Percentiles rank a stretch among this genome's conserved stretches.
Conservation (phyloP, 371 early-diverging fungal species). For the Mortierella sp. region DNA sequence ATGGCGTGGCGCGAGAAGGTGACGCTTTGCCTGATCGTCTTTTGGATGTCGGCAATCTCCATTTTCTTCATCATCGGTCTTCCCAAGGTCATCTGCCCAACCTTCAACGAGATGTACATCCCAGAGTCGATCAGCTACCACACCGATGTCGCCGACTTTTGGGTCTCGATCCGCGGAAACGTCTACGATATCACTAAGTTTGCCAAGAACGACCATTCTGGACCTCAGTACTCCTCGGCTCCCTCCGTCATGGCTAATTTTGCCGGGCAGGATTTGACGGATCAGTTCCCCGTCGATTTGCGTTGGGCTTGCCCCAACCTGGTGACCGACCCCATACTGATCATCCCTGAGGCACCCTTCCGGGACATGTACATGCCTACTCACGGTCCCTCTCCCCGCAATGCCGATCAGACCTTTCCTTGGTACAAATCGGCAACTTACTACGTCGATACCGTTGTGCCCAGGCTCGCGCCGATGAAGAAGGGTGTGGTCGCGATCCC, state of each 20-base stretch:
- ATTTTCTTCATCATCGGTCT: constrained; percentile 93
- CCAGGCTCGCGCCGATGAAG: constrained; percentile 57
- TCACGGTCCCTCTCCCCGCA: constrained; percentile 29
- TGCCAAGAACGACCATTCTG: constrained; percentile 62
- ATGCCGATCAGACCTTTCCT: constrained; percentile 19
- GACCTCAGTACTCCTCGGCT: constrained; percentile 43
- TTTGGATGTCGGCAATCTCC: constrained; percentile 80
- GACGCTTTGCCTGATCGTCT: constrained; percentile 77
- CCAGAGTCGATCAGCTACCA: constrained; percentile 58
- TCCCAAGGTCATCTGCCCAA: constrained; percentile 88
- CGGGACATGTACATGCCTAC: constrained; percentile 19
- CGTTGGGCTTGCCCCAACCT: constrained; percentile 63
- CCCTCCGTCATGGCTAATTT: constrained; percentile 29
- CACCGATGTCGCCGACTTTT: constrained; percentile 53
- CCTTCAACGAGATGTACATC: constrained; percentile 53
- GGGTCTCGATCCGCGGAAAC: constrained; percentile 65
- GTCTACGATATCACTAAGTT: constrained; percentile 74
- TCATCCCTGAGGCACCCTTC: constrained; percentile 14
- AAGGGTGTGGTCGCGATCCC: constrained; percentile 65
- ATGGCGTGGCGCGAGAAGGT: constrained; percentile 89
- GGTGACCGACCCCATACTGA: constrained; percentile 54
- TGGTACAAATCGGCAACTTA: constrained; percentile 37
- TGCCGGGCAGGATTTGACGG: constrained; percentile 25
- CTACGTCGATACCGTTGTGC: constrained; percentile 54
- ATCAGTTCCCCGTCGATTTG: constrained; percentile 43